phyloP scores from a whole-genome alignment of 2,329 filamentous ascomycete genomes.

The Sporothrix curviconia region DNA sequence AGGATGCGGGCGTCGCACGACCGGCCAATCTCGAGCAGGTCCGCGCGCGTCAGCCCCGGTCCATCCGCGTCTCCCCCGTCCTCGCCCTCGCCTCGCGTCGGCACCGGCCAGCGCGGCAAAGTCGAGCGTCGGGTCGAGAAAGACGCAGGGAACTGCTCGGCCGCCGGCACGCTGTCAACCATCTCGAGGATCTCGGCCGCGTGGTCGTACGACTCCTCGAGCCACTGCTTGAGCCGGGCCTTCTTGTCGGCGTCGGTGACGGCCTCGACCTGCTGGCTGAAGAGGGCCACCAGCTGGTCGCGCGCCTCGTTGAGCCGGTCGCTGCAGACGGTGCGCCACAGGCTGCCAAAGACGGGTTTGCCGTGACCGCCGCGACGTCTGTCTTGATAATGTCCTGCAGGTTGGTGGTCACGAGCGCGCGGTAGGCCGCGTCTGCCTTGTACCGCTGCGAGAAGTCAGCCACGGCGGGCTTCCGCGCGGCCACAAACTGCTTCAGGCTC shows the following conservation, averaged over 20 bases:
- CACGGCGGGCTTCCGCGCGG: constrained; percentile 22
- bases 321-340: constrained; percentile 44
- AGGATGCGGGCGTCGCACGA: constrained; percentile 44
- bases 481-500: constrained; percentile 23
- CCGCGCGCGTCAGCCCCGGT: constrained; percentile 35
- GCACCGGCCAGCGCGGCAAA: constrained; percentile 23
- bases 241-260: constrained; percentile 30
- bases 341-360: constrained; percentile 43
- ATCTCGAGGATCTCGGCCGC: constrained; percentile 35
- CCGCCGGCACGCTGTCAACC: constrained; percentile 32
- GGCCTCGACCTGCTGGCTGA: constrained; percentile 34
- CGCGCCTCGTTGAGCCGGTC: constrained; percentile 37
- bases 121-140: constrained; percentile 41
- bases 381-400: constrained; percentile 37
- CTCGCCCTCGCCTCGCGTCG: constrained; percentile 14
- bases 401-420: constrained; percentile 31
- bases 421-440: constrained; percentile 31
- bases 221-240: constrained; percentile 38
- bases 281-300: constrained; percentile 35
- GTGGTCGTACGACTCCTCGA: constrained; percentile 46
- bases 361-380: constrained; percentile 37
- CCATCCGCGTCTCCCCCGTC: constrained; percentile 23
- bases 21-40: constrained; percentile 45
- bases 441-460: constrained; percentile 37
- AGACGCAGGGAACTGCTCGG: constrained; percentile 41